Evolutionary conservation across 2,329 filamentous ascomycete genomes (phyloP).

Genomic region (Tolypocladium nubicola): DNA sequence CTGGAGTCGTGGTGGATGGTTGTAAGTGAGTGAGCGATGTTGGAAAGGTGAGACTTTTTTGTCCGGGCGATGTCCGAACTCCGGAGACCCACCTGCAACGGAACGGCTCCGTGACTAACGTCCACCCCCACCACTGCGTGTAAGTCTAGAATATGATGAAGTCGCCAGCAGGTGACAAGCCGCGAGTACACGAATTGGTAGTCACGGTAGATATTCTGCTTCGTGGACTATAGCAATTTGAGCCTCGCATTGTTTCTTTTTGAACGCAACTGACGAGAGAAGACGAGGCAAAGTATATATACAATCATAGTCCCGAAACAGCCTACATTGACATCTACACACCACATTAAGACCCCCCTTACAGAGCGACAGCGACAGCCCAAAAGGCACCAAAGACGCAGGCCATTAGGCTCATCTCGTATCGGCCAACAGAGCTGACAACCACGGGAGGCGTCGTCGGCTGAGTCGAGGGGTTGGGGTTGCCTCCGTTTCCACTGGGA

Average conservation of each 20-base stretch:
- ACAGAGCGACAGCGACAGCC: conserved; percentile 12
- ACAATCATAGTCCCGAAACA: background rate
- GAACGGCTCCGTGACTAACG: background rate
- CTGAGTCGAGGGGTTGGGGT: background rate
- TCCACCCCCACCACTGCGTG: too few relatives aligned
- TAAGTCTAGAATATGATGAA: background rate
- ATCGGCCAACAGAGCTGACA: conserved; percentile 6
- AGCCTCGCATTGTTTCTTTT: background rate
- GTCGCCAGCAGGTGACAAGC: too few relatives aligned
- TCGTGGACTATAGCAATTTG: background rate
- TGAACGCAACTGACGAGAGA: background rate
- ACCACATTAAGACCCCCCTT: background rate
- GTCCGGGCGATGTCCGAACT: background rate
- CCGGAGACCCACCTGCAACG: background rate
- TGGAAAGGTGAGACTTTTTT: background rate
- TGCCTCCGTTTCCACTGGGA: background rate
- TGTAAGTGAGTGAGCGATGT: background rate
- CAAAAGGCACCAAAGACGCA: conserved; percentile 13
- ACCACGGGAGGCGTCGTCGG: conserved; percentile 5
- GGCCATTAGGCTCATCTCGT: conserved; percentile 13
- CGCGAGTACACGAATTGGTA: background rate
- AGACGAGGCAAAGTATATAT: background rate
- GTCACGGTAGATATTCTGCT: background rate
- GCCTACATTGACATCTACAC: background rate
- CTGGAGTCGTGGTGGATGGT: background rate